Evolutionary conservation across 192 early-diverging fungal genomes (phyloP).

Genomic region (Entomortierella chlamydospora): DNA sequence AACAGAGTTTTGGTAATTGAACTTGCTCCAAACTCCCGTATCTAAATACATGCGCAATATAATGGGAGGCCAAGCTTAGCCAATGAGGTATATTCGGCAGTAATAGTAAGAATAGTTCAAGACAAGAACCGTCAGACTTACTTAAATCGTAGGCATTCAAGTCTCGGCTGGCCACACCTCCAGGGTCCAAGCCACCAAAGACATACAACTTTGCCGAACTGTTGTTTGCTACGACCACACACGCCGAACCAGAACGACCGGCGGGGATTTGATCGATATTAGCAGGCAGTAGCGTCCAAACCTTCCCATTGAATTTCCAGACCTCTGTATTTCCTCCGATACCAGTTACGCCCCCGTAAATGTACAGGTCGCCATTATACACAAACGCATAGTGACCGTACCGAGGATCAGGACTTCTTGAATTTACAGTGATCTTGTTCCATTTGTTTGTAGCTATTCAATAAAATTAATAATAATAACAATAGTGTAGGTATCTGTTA

Average conservation of each 20-base stretch:
- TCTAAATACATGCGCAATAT: background rate
- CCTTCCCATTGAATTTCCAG: constrained; percentile 39
- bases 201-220: constrained; percentile 34
- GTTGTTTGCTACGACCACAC: constrained; percentile 23
- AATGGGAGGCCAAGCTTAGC: too few species aligned
- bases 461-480: background rate
- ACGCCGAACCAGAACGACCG: constrained; percentile 18
- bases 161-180: constrained; percentile 14
- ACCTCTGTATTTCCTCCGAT: constrained; percentile 32
- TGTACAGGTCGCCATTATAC: constrained; percentile 26
- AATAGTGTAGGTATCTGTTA: too few species aligned
- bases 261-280: constrained; percentile 22
- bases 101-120: too few species aligned
- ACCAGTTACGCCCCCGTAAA: constrained; percentile 36
- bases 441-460: constrained; percentile 41
- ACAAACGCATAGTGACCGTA: constrained; percentile 53
- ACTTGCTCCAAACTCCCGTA: constrained; percentile 24
- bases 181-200: constrained; percentile 25
- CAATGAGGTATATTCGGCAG: too few species aligned
- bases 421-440: constrained; percentile 14
- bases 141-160: constrained; percentile 29
- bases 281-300: constrained; percentile 5
- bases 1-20: constrained; percentile 48
- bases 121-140: too few species aligned
- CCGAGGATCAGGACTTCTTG: constrained; percentile 24